phyloP scores from a whole-genome alignment of 106 monocot species.

The Dendrobium huoshanense region DNA sequence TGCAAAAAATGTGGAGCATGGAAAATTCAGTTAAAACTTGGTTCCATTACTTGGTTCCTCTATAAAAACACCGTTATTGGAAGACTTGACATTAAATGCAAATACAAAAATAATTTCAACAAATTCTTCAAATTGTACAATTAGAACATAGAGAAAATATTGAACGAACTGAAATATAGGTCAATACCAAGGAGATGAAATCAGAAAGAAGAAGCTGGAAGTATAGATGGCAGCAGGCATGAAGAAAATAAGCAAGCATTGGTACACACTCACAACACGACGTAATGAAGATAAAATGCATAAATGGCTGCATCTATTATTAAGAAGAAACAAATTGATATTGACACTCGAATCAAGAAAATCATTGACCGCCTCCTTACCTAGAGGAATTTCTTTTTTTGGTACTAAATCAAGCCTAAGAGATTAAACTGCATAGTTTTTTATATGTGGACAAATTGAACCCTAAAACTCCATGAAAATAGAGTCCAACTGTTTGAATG shows the following conservation, averaged over 20 bases:
- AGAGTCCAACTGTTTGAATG: no score
- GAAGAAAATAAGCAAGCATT: background rate
- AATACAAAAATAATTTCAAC: background rate
- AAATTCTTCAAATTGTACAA: background rate
- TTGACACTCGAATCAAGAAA: background rate
- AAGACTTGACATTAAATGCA: background rate
- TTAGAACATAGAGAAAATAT: background rate
- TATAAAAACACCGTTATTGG: background rate
- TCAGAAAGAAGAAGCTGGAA: background rate
- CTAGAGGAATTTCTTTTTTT: background rate
- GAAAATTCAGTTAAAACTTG: background rate
- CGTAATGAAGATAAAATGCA: background rate
- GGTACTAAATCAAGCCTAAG: background rate
- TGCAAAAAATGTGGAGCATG: conserved; percentile 31
- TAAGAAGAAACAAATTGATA: background rate
- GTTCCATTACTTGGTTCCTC: background rate
- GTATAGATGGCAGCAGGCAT: background rate
- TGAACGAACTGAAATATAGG: background rate
- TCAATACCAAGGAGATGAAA: background rate
- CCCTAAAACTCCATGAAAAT: background rate
- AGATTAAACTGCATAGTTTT: background rate
- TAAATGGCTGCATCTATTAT: background rate
- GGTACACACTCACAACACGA: background rate
- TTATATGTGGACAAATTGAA: background rate
- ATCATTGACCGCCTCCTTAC: background rate